Conservation (phyloP, 2,329 filamentous ascomycete species). For the Beauveria pseudobassiana region DNA sequence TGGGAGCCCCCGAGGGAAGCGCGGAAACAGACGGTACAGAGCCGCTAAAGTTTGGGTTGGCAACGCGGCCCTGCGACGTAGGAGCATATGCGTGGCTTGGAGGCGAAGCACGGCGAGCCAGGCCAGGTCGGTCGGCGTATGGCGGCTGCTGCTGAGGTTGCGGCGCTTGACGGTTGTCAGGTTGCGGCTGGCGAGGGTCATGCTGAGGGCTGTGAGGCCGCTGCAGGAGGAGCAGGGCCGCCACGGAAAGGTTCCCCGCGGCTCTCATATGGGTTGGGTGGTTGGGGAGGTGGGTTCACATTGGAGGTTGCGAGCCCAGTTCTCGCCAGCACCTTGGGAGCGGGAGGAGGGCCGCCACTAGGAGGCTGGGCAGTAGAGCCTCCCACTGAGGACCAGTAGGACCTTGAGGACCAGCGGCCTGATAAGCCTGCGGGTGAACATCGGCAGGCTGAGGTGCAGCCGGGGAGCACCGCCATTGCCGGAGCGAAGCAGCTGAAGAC, state of each 20-base stretch:
- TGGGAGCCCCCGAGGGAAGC: conserved; percentile 26
- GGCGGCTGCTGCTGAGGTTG: conserved; percentile 4
- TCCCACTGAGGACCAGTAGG: conserved; percentile 84
- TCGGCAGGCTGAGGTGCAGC: conserved; percentile 87
- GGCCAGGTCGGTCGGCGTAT: conserved; percentile 3
- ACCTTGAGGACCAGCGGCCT: conserved; percentile 71
- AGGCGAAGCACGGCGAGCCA: conserved; percentile 16
- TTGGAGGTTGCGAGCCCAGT: conserved; percentile 63
- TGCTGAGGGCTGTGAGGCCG: conserved; percentile 71
- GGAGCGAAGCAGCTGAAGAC: conserved; percentile 79
- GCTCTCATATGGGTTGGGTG: conserved; percentile 75
- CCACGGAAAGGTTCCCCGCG: conserved; percentile 61
- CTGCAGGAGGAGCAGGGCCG: conserved; percentile 57
- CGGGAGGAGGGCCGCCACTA: conserved; percentile 52
- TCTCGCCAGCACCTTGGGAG: conserved; percentile 48
- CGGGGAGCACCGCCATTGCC: conserved; percentile 67
- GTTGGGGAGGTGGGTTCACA: conserved; percentile 67
- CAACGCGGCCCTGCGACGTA: conserved; percentile 45
- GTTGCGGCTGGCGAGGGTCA: conserved; percentile 49
- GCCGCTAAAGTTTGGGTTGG: conserved; percentile 54
- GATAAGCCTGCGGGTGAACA: conserved; percentile 91
- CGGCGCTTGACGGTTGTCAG: conserved; percentile 24
- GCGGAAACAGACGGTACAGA: conserved; percentile 38
- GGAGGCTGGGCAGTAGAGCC: conserved; percentile 56
- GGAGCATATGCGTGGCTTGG: conserved; percentile 46